A percentile compares a stretch with the other conserved stretches of the same genome.
Evolutionary conservation across 805 yeast species (phyloP).

Genomic region (Ogataea sp.): DNA sequence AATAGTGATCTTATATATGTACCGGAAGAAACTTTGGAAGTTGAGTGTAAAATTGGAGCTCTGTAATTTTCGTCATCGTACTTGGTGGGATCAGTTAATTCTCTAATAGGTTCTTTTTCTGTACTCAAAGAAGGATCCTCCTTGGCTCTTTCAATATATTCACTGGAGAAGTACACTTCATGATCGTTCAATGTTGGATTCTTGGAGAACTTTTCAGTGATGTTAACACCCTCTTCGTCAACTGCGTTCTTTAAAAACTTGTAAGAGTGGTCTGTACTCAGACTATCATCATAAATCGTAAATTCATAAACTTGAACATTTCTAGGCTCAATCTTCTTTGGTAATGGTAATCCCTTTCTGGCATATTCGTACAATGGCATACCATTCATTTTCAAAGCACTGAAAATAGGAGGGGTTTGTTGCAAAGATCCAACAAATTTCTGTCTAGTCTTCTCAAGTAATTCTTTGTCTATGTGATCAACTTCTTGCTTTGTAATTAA

Average conservation of each 20-base stretch:
- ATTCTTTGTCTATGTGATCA: constrained; percentile 47
- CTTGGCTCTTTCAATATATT: constrained; percentile 39
- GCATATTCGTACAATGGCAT: constrained; percentile 93
- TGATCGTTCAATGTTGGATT: constrained; percentile 59
- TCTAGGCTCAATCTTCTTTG: constrained; percentile 73
- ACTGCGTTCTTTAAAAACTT: constrained; percentile 32
- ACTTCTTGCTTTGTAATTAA: constrained; percentile 51
- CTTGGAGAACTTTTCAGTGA: constrained; percentile 27
- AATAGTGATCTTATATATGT: constrained; percentile 87
- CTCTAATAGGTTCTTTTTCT: constrained; percentile 31
- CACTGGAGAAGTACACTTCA: constrained; percentile 48
- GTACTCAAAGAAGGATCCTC: constrained; percentile 24
- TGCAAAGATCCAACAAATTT: constrained; percentile 73
- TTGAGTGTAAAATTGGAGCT: constrained; percentile 67
- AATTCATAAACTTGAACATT: constrained; percentile 54
- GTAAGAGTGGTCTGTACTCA: constrained; percentile 51
- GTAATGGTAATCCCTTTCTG: constrained; percentile 76
- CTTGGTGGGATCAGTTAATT: constrained; percentile 26
- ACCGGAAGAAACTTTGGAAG: constrained; percentile 83
- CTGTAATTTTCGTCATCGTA: constrained; percentile 32
- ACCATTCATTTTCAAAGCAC: constrained; percentile 93
- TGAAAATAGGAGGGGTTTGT: constrained; percentile 93
- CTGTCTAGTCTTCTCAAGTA: constrained; percentile 38
- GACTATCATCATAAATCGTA: constrained; percentile 43
- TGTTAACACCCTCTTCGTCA: constrained; percentile 38